Evolutionary conservation across 2,329 filamentous ascomycete species (phyloP).

Genomic region (Colletotrichum tamarilloi): DNA sequence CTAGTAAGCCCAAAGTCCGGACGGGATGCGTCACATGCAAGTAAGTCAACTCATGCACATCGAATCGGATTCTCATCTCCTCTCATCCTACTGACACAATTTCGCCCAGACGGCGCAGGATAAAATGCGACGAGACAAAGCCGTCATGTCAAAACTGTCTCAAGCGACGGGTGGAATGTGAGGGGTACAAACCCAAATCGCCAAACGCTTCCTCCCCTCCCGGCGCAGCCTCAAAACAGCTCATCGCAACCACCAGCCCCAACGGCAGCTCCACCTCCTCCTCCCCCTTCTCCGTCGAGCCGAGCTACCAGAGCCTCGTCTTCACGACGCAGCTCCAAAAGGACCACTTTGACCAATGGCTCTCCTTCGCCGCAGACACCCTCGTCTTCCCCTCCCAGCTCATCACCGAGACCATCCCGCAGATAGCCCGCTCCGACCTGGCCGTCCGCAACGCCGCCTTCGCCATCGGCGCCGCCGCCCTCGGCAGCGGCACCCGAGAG

Average conservation of each 20-base stretch:
- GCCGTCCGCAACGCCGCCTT: constrained; percentile 52
- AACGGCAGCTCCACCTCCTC: background rate
- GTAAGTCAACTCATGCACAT: background rate
- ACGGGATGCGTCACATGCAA: constrained; percentile 37
- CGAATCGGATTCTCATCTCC: background rate
- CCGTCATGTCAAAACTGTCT: constrained; percentile 25
- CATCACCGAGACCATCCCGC: constrained; percentile 36
- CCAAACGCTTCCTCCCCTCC: background rate
- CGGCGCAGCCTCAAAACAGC: background rate
- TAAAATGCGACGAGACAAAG: constrained; percentile 30
- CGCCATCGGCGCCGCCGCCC: constrained; percentile 48
- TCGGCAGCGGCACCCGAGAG: constrained; percentile 15
- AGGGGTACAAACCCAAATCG: constrained; percentile 24
- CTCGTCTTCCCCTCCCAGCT: constrained; percentile 27
- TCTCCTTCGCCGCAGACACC: constrained; percentile 13
- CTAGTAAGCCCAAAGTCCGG: constrained; percentile 36
- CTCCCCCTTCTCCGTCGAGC: constrained; percentile 16
- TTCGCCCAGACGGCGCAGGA: constrained; percentile 9
- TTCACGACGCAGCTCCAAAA: constrained; percentile 25
- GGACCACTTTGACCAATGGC: constrained; percentile 29
- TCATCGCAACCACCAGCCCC: background rate
- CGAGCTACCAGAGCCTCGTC: constrained; percentile 26
- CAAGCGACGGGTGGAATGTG: constrained; percentile 18
- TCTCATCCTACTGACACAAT: background rate
- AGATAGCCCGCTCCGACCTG: constrained; percentile 24